Evolutionary conservation across 2,329 filamentous ascomycete genomes (phyloP), one percentile per base, ranked within the genome.

Genomic region (Phoma sp.): DNA sequence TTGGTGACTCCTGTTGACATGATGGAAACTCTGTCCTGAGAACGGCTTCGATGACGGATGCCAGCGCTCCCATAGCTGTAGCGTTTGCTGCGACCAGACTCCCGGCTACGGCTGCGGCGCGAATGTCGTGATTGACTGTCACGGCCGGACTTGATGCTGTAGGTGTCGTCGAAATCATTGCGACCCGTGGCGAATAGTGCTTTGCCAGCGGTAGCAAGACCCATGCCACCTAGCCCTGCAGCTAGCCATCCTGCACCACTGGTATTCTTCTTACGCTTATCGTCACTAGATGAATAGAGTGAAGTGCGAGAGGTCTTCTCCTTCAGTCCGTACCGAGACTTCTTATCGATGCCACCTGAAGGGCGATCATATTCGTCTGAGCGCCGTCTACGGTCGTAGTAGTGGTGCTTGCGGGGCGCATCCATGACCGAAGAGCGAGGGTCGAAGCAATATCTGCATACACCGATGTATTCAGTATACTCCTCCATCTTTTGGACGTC

Each of bases 401-500:
- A 85, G 62, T 86, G 76, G 65, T 88, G 86, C 60, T 82, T 84
- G 47, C 86, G 79, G 6, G 86, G 86, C 0, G 85, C 86, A 67
- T 87, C 81, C 55, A 75, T 69, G 3, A 82, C 80, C 3, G 78
- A 81, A 15, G 82, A 83, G 8, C 81, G 78, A 6, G 85, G 85
- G 56, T 87, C 85, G 64, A 88, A 88, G 69, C 86, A 88, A 62
- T 86, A 77, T 59, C 82, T 85, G 74, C 86, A 88, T 2, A 88
- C 82, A 21, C 86, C 86, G 62, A 87, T 88, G 55, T 84, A 82
- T 71, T 88, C 85, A 1, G 85, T 88, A 64, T 88, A 88, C 67
- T 88, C 85, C 70, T 88, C 86, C 76, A 86, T 88, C 67, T 83
- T 82, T 17, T 80, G 81, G 0, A 88, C 84, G n/a, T 85, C 86